phyloP scores from a whole-genome alignment of 805 yeast species.

The Tetrapisispora pingtungensis region DNA sequence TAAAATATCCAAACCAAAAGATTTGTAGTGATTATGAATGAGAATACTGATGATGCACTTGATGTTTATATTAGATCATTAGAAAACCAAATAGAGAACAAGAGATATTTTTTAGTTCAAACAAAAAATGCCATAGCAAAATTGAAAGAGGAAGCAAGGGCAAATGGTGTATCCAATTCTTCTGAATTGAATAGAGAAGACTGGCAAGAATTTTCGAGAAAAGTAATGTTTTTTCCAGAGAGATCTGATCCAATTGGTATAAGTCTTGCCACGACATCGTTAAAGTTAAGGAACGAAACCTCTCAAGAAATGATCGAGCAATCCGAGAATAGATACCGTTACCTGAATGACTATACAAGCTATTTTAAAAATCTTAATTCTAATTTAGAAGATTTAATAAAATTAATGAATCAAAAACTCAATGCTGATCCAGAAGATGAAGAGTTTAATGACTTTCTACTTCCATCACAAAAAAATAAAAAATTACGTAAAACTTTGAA shows the following conservation, averaged over 20 bases:
- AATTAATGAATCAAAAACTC: neutral
- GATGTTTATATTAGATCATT: slow-evolving; percentile 14
- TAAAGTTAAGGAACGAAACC: slow-evolving; percentile 10
- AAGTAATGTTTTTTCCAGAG: slow-evolving; percentile 23
- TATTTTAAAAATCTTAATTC: slow-evolving; percentile 14
- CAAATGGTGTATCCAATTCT: neutral
- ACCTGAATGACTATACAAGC: slow-evolving; percentile 6
- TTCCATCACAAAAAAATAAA: slow-evolving; percentile 4
- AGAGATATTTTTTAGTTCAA: slow-evolving; percentile 19
- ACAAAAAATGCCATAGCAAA: slow-evolving; percentile 13
- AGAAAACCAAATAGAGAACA: slow-evolving; percentile 20
- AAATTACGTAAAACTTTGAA: slow-evolving; percentile 8
- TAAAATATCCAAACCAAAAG: too few species aligned
- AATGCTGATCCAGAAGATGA: neutral
- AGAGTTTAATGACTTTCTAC: neutral
- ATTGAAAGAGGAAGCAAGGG: slow-evolving; percentile 4
- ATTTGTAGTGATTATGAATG: neutral
- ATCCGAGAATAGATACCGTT: slow-evolving; percentile 1
- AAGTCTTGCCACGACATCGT: slow-evolving; percentile 13
- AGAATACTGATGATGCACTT: neutral
- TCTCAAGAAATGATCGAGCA: slow-evolving; percentile 4
- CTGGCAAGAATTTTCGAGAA: slow-evolving; percentile 16
- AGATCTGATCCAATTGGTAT: slow-evolving; percentile 28
- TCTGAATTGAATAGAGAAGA: slow-evolving; percentile 2
- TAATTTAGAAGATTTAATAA: slow-evolving; percentile 9